Evolutionary conservation across 257 asterid species (phyloP), one percentile per base, ranked within the genome.

Genomic region (Lavandula angustifolia): DNA sequence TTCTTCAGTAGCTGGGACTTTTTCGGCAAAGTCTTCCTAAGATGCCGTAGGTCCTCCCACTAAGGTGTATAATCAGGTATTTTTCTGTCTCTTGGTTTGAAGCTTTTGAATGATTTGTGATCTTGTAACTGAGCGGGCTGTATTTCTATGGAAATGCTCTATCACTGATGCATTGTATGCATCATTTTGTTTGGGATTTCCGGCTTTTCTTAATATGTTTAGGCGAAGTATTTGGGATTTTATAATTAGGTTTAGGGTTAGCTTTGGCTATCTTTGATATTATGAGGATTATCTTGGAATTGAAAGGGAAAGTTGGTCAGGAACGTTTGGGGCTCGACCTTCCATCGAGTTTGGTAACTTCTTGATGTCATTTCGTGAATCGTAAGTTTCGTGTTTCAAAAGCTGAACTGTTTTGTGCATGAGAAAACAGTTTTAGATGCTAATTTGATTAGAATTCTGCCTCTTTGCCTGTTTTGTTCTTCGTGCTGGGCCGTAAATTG

Each of bases 1-100:
- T 75, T 83, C 88, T n/a, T 78, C 86, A 3, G 49, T 68, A 47
- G 78, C 78, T 68, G 89, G 83, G 49, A 73, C 81, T 65, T 80
- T 84, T 43, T 72, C 73, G 9, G 43, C 71, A 1, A 82, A 73
- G 76, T 75, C 82, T 46, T 62, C 64, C 65, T 68, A 84, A 51
- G 85, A 80, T 61, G 43, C 70, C 16, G 37, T 54, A 50, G 46
- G 31, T 65, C 70, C 76, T 61, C 43, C 68, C 11, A 70, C 48
- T 62, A 76, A 69, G 78, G 60, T 41, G 18, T 62, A 67, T 77
- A 34, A 3, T 61, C 66, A 78, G 95, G 95, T 86, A 73, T 50
- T 43, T 43, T 54, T 9, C 42, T 35, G 14, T 9, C 51, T 63
- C 53, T 51, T 8, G 41, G 13, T 22, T 44, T 17, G 64, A 57